Conservation (phyloP, 2,329 filamentous ascomycete genomes). For the Penicillium sp. region DNA sequence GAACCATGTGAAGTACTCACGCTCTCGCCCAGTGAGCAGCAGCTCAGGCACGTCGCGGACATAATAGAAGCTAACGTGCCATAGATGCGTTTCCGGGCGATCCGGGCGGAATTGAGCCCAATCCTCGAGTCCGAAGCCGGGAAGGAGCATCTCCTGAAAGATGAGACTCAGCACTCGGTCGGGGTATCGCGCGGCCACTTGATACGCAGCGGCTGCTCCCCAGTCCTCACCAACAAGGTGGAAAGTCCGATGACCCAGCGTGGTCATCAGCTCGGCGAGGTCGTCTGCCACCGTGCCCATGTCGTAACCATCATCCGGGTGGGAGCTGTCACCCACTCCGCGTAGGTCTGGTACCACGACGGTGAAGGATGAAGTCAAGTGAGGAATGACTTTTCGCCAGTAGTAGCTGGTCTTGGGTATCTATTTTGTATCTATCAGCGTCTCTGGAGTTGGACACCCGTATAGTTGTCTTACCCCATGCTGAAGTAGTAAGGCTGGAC, state of each 20-base stretch:
- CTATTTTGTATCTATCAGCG: neutral
- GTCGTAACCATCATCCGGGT: neutral
- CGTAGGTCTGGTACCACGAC: neutral
- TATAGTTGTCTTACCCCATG: neutral
- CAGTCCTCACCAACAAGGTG: neutral
- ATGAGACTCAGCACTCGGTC: neutral
- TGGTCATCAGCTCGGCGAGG: neutral
- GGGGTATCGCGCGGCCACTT: neutral
- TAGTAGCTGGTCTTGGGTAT: neutral
- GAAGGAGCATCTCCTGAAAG: neutral
- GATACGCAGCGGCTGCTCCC: neutral
- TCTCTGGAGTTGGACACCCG: neutral
- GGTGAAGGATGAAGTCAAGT: neutral
- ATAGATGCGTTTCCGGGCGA: conserved; percentile 7
- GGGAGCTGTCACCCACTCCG: neutral
- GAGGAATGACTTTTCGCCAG: neutral
- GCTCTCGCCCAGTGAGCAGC: neutral
- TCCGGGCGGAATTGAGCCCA: conserved; percentile 6
- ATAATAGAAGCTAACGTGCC: conserved; percentile 2
- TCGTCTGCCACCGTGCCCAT: neutral
- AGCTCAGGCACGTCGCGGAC: conserved; percentile 2
- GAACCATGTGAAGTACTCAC: conserved; percentile 5
- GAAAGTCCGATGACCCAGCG: neutral
- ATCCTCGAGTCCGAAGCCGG: conserved; percentile 3
- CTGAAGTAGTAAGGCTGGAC: neutral